Evolutionary conservation across 768 basidiomycete species (phyloP), one percentile per base, ranked within the genome.

Genomic region (Megacollybia marginata): DNA sequence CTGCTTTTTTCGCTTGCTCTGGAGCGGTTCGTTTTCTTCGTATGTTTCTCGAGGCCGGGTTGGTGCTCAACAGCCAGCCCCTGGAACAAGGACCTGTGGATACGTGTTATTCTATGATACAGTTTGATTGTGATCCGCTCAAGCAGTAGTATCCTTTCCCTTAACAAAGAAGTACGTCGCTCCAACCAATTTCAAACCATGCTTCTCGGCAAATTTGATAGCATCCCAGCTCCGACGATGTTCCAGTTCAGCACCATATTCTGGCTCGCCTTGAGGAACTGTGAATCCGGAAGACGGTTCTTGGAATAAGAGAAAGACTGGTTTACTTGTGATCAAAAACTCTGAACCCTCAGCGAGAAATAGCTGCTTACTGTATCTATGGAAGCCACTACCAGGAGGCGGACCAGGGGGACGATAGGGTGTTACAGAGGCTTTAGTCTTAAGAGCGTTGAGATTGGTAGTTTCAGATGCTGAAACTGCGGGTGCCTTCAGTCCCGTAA

Each of bases 351-450:
- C n/a, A n/a, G n/a, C n/a, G n/a, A n/a, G n/a, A 28, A 28, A 10
- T 33, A 32, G 9, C 7, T n/a, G 53, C 69, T 51, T 45, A 82
- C 83, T 70, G 52, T 84, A 84, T 52, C 83, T 69, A 54, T 84
- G 82, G 11, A 71, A 55, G 0, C 79, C 79, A 13, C 73, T 74
- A 7, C 72, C 76, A 2, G 71, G 71, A 8, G 74, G 72, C 7
- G 82, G 82, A 5, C 73, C 72, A 19, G 83, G 82, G 4, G 79
- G 70, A 10, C 72, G 63, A 56, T 82, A 85, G 0, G 80, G 74
- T 5, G 82, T 81, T 7, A 69, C 67, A 1, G 79, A 71, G 0
- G 72, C 52, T 52, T 68, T 68, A 4, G 75, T 69, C 57, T 73
- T 72, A 5, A 72, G 52, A 2, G 73, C 72, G 19, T 55, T 57